Percentiles rank a stretch among this genome's conserved stretches.
phyloP scores from a whole-genome alignment of 1,284 basidiomycete genomes.

The Paramarasmius palmivorus region DNA sequence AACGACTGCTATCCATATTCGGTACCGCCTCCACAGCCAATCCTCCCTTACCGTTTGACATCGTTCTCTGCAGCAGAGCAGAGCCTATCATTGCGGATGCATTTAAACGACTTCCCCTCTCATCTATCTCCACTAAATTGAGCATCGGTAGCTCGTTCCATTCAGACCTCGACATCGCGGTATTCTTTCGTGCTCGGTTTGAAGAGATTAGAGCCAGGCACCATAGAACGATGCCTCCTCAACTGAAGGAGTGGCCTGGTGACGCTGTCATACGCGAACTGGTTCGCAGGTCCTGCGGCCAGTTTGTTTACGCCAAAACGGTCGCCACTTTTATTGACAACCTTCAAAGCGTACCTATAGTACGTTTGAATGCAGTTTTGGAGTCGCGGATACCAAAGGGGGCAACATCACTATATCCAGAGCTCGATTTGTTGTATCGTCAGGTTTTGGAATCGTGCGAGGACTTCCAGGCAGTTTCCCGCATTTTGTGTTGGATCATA shows the following conservation, averaged over 20 bases:
- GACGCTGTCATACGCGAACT: constrained; percentile 17
- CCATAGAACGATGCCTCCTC: background rate
- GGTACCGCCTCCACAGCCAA: too few species aligned
- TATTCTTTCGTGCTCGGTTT: background rate
- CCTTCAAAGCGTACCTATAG: constrained; percentile 20
- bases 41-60: constrained; percentile 19
- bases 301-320: constrained; percentile 26
- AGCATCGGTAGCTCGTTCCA: background rate
- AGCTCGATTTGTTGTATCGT: too few species aligned
- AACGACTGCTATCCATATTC: too few species aligned
- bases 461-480: too few species aligned
- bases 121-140: too few species aligned
- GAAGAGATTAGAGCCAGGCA: background rate
- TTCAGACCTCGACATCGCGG: background rate
- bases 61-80: constrained; percentile 25
- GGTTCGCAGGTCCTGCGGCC: constrained; percentile 22
- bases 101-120: background rate
- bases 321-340: constrained; percentile 26
- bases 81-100: constrained; percentile 26
- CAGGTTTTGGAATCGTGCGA: too few species aligned
- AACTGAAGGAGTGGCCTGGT: constrained; percentile 19
- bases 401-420: too few species aligned
- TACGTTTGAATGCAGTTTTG: constrained; percentile 23
- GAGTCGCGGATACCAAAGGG: constrained; percentile 4
- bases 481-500: too few species aligned